A percentile compares a stretch with the other conserved stretches of the same genome.
phyloP scores from a whole-genome alignment of 2,329 filamentous ascomycete species.

The Fusarium mexicanum region DNA sequence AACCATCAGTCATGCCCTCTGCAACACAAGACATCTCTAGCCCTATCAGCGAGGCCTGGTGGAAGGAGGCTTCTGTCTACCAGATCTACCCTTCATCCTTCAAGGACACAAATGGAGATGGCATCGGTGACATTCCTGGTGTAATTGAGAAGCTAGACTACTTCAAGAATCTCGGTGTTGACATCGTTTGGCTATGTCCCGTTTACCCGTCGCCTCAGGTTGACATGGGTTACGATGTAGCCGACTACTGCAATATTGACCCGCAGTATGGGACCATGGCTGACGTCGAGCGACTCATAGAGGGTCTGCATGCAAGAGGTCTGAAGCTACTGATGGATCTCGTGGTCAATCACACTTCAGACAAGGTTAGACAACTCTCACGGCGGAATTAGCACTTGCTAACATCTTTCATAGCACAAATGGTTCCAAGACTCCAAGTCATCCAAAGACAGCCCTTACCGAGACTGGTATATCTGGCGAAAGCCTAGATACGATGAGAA shows the following conservation, averaged over 20 bases:
- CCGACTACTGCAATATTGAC: constrained; percentile 72
- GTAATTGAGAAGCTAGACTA: constrained; percentile 70
- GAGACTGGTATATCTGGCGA: constrained; percentile 70
- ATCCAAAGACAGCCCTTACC: constrained; percentile 66
- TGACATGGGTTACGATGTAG: constrained; percentile 78
- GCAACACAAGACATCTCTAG: neutral
- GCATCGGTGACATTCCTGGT: constrained; percentile 69
- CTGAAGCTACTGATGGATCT: constrained; percentile 79
- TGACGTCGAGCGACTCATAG: constrained; percentile 70
- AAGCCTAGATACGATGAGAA: constrained; percentile 58
- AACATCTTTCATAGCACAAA: constrained; percentile 5
- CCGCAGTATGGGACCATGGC: constrained; percentile 72
- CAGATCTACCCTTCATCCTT: constrained; percentile 66
- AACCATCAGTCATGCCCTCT: neutral
- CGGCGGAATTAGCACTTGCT: neutral
- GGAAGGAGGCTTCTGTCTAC: constrained; percentile 60
- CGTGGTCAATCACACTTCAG: constrained; percentile 80
- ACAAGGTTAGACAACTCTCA: constrained; percentile 6
- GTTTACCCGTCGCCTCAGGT: constrained; percentile 70
- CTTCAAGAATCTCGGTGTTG: constrained; percentile 67
- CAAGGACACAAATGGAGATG: constrained; percentile 65
- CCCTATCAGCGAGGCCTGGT: constrained; percentile 52
- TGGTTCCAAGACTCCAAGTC: constrained; percentile 71
- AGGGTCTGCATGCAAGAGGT: constrained; percentile 65
- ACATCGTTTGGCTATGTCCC: constrained; percentile 74